phyloP scores from a whole-genome alignment of 257 asterid genomes.

The Fraxinus quadrangulata region DNA sequence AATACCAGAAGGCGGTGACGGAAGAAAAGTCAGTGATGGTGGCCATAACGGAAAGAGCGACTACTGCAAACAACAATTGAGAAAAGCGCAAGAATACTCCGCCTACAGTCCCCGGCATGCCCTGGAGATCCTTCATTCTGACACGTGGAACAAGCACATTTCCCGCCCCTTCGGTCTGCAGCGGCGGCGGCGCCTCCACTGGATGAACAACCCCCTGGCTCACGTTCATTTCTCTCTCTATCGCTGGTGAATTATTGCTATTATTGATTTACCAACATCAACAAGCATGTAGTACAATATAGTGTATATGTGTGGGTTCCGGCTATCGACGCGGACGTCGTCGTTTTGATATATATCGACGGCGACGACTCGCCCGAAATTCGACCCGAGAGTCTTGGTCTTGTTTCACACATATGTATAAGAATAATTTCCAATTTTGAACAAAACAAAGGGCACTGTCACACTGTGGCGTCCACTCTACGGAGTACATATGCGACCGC shows the following conservation, averaged over 20 bases:
- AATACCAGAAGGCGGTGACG: conserved; percentile 96
- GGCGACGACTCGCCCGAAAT: conserved; percentile 30
- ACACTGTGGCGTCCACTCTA: neutral
- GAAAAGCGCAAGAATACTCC: conserved; percentile 70
- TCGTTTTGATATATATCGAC: conserved; percentile 28
- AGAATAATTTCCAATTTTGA: neutral
- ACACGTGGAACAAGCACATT: conserved; percentile 68
- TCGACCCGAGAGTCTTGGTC: neutral
- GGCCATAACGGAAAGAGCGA: conserved; percentile 82
- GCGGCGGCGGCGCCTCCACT: conserved; percentile 77
- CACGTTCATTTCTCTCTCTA: conserved; percentile 54
- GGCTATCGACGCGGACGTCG: conserved; percentile 6
- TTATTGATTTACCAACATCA: conserved; percentile 27
- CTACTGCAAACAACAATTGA: conserved; percentile 76
- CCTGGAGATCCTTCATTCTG: conserved; percentile 92
- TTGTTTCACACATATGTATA: neutral
- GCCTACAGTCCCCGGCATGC: conserved; percentile 95
- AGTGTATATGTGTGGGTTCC: neutral
- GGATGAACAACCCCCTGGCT: conserved; percentile 93
- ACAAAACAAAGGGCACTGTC: neutral
- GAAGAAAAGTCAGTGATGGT: conserved; percentile 90
- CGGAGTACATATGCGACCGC: neutral
- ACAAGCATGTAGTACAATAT: conserved; percentile 1
- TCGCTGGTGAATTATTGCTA: neutral
- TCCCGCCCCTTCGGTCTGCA: conserved; percentile 85